Conservation (phyloP, 495 filamentous ascomycete genomes). For the Neurospora sp. region DNA sequence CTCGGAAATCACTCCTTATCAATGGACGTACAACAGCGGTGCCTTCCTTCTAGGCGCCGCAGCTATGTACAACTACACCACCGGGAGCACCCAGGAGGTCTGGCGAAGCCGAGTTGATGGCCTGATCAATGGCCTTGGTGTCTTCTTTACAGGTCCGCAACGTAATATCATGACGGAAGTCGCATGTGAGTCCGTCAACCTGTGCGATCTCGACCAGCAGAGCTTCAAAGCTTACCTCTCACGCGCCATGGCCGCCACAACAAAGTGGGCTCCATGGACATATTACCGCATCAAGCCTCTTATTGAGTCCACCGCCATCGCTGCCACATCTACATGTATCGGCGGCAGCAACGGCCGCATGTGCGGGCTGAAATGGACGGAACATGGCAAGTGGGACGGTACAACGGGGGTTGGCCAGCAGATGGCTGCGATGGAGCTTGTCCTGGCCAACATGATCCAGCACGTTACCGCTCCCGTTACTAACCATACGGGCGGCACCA, state of each 20-base stretch:
- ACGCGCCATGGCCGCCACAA: slow-evolving; percentile 64
- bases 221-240: slow-evolving; percentile 74
- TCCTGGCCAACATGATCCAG: slow-evolving; percentile 50
- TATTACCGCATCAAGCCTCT: slow-evolving; percentile 48
- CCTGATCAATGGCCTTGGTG: slow-evolving; percentile 37
- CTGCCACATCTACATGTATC: slow-evolving; percentile 55
- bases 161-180: slow-evolving; percentile 55
- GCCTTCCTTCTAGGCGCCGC: slow-evolving; percentile 61
- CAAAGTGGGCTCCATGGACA: slow-evolving; percentile 60
- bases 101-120: slow-evolving; percentile 46
- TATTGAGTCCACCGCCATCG: slow-evolving; percentile 51
- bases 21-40: slow-evolving; percentile 66
- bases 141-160: slow-evolving; percentile 41
- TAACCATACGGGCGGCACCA: slow-evolving; percentile 60
- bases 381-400: slow-evolving; percentile 42
- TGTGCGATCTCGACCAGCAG: slow-evolving; percentile 63
- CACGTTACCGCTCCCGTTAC: slow-evolving; percentile 45
- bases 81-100: slow-evolving; percentile 29
- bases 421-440: slow-evolving; percentile 58
- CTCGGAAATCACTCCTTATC: slow-evolving; percentile 35
- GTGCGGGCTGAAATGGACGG: slow-evolving; percentile 65
- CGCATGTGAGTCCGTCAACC: slow-evolving; percentile 55
- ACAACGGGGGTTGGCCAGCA: slow-evolving; percentile 56
- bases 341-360: slow-evolving; percentile 47
- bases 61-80: slow-evolving; percentile 55